Evolutionary conservation across 805 yeast species (phyloP).

Genomic region (Wickerhamomyces kurtzmanii): DNA sequence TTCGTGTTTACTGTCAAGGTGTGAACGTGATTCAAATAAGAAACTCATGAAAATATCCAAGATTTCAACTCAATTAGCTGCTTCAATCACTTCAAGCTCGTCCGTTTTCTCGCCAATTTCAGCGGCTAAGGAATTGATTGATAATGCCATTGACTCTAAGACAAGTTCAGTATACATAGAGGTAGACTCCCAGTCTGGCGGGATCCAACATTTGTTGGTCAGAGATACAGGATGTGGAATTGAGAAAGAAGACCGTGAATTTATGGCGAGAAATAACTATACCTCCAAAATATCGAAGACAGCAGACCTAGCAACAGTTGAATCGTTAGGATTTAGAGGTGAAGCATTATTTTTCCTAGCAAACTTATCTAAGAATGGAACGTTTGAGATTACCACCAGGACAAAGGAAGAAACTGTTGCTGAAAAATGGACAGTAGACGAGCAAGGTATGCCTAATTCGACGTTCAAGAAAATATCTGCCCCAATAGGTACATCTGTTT

Average conservation of each 20-base stretch:
- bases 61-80: too few relatives aligned
- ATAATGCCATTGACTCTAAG: slow-evolving; percentile 85
- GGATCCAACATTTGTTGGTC: slow-evolving; percentile 69
- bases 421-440: slow-evolving; percentile 24
- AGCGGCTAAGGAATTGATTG: slow-evolving; percentile 87
- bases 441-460: slow-evolving; percentile 16
- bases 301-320: slow-evolving; percentile 19
- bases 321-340: slow-evolving; percentile 39
- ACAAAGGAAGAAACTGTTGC: slow-evolving; percentile 44
- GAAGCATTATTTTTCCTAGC: slow-evolving; percentile 33
- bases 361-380: slow-evolving; percentile 15
- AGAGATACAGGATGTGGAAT: slow-evolving; percentile 34
- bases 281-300: slow-evolving; percentile 29
- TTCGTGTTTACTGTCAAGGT: too few relatives aligned
- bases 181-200: slow-evolving; percentile 83
- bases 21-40: too few relatives aligned
- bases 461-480: slow-evolving; percentile 14
- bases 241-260: slow-evolving; percentile 13
- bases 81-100: slow-evolving; percentile 1
- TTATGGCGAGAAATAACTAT: slow-evolving; percentile 26
- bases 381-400: slow-evolving; percentile 21
- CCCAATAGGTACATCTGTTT: slow-evolving; percentile 25
- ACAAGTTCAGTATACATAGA: slow-evolving; percentile 53
- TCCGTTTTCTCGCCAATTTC: slow-evolving; percentile 57
- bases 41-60: too few relatives aligned